Conservation (phyloP, 176 grass and related monocot genomes). For the Thalia dealbata region DNA sequence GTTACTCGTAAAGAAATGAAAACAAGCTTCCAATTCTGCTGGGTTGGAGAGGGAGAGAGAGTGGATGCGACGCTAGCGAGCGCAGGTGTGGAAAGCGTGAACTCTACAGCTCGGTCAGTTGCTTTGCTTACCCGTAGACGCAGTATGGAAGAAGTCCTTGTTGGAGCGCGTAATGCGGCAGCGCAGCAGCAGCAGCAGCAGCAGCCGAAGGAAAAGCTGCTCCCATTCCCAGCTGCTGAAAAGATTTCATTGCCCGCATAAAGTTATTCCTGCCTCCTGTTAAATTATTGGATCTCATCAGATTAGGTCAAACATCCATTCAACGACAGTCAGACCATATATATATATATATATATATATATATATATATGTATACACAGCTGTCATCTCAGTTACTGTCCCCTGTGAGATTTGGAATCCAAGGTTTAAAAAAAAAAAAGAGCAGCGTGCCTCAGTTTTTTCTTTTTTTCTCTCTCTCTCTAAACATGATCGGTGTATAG, state of each 20-base stretch:
- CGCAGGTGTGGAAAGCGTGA: neutral
- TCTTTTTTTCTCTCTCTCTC: neutral
- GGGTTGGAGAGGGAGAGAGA: neutral
- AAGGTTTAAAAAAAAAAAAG: neutral
- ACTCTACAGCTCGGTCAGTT: neutral
- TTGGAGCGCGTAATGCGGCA: slow-evolving; percentile 20
- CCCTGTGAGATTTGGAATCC: neutral
- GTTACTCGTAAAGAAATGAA: too few relatives aligned
- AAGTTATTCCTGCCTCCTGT: slow-evolving; percentile 14
- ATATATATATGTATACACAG: too few relatives aligned
- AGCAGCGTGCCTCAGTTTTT: neutral
- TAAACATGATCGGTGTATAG: too few relatives aligned
- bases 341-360: too few relatives aligned
- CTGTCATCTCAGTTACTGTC: neutral
- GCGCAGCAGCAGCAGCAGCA: slow-evolving; percentile 2
- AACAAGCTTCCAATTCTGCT: too few relatives aligned
- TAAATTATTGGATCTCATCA: neutral
- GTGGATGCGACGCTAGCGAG: too few relatives aligned
- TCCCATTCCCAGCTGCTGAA: slow-evolving; percentile 9
- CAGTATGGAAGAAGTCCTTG: slow-evolving; percentile 17
- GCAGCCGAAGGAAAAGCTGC: slow-evolving; percentile 19
- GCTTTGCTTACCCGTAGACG: slow-evolving; percentile 23
- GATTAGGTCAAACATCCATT: neutral
- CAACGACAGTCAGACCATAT: neutral
- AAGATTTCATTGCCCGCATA: slow-evolving; percentile 20